Evolutionary conservation across 2,329 filamentous ascomycete species (phyloP).

Genomic region (Thielaviopsis musarum): DNA sequence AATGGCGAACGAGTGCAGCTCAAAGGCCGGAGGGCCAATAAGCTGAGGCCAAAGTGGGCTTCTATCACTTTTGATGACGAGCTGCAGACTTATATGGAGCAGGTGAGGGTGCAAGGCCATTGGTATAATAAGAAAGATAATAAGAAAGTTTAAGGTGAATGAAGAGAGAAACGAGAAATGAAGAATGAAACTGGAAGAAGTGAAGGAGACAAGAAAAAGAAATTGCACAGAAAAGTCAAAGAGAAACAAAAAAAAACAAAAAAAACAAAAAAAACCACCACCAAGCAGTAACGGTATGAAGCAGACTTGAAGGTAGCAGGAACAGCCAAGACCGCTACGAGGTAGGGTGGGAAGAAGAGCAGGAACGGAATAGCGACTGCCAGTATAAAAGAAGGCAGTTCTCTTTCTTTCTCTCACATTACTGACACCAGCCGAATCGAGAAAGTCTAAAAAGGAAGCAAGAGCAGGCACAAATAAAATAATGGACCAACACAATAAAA

Average conservation of each 20-base stretch:
- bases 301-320: not conserved
- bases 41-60: not conserved
- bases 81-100: not conserved
- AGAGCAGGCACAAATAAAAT: not conserved
- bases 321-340: not conserved
- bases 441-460: not conserved
- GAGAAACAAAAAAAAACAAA: not conserved
- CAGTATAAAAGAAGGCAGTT: not conserved
- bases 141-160: not conserved
- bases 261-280: not conserved
- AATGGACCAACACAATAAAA: not conserved
- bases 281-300: not conserved
- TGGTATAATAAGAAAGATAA: not conserved
- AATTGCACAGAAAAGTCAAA: not conserved
- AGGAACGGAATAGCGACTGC: not conserved
- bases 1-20: conserved; percentile 22
- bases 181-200: not conserved
- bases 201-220: not conserved
- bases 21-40: conserved; percentile 23
- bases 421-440: not conserved
- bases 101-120: not conserved
- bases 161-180: not conserved
- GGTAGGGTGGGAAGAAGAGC: not conserved
- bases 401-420: not conserved
- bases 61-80: not conserved